Evolutionary conservation across 305 asterid species (phyloP).

Genomic region (Nicotiana rustica): DNA sequence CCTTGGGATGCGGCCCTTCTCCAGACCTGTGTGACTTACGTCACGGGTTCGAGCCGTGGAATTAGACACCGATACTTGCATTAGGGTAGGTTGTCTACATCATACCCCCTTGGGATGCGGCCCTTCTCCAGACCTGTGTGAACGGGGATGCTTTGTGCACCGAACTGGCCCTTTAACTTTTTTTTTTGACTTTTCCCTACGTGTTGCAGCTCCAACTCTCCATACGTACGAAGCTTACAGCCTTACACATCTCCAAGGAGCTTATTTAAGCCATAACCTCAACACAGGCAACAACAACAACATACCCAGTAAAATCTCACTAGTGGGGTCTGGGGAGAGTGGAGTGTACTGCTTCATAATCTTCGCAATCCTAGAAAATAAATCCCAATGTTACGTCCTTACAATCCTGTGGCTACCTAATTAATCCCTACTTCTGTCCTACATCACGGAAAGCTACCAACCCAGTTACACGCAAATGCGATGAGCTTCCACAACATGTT

Average conservation of each 20-base stretch:
- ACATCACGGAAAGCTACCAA: conserved; percentile 1
- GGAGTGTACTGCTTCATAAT: too few relatives aligned
- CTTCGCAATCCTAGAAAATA: neutral
- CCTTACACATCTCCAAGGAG: neutral
- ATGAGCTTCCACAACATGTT: neutral
- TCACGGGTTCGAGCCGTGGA: too few relatives aligned
- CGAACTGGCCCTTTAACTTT: too few relatives aligned
- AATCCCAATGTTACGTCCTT: neutral
- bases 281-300: neutral
- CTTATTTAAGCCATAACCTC: neutral
- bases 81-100: too few relatives aligned
- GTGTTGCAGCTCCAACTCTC: neutral
- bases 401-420: neutral
- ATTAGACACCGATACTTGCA: too few relatives aligned
- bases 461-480: neutral
- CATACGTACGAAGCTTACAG: neutral
- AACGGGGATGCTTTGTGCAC: too few relatives aligned
- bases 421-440: neutral
- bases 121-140: too few relatives aligned
- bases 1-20: too few relatives aligned
- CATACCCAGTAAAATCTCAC: too few relatives aligned
- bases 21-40: too few relatives aligned
- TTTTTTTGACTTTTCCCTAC: neutral
- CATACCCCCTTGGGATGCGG: too few relatives aligned
- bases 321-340: too few relatives aligned